Conservation (phyloP, 257 asterid genomes). For the Jaltomata sinuosa region DNA sequence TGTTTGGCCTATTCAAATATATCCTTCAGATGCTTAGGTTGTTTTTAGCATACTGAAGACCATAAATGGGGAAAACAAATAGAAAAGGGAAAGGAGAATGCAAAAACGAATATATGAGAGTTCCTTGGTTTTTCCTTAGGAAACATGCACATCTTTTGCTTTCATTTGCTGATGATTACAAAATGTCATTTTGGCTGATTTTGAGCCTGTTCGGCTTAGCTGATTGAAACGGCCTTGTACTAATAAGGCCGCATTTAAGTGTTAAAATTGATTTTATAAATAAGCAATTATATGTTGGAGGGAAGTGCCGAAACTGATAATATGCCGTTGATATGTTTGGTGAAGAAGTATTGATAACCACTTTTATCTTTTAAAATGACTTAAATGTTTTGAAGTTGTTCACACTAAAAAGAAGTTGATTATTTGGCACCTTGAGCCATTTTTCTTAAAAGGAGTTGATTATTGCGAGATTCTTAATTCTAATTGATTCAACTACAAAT, state of each 20-base stretch:
- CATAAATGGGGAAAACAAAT: background rate
- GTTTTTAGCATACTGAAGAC: background rate
- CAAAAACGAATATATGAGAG: background rate
- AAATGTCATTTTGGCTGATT: background rate
- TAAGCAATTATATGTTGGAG: background rate
- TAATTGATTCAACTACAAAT: background rate
- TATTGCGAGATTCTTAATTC: background rate
- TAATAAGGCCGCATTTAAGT: background rate
- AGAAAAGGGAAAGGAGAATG: background rate
- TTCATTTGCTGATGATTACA: background rate
- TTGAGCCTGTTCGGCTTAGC: background rate
- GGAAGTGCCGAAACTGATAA: background rate
- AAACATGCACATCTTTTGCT: background rate
- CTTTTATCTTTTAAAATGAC: background rate
- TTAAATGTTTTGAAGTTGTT: background rate
- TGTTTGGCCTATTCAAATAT: background rate
- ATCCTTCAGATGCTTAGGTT: background rate
- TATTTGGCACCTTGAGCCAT: background rate
- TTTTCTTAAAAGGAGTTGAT: background rate
- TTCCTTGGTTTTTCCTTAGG: background rate
- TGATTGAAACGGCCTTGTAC: background rate
- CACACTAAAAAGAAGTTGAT: background rate
- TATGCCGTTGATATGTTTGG: background rate
- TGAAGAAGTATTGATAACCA: background rate
- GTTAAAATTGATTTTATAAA: background rate